Evolutionary conservation across 2,329 filamentous ascomycete genomes (phyloP), one percentile per base, ranked within the genome.

Genomic region (Aureobasidium musti): DNA sequence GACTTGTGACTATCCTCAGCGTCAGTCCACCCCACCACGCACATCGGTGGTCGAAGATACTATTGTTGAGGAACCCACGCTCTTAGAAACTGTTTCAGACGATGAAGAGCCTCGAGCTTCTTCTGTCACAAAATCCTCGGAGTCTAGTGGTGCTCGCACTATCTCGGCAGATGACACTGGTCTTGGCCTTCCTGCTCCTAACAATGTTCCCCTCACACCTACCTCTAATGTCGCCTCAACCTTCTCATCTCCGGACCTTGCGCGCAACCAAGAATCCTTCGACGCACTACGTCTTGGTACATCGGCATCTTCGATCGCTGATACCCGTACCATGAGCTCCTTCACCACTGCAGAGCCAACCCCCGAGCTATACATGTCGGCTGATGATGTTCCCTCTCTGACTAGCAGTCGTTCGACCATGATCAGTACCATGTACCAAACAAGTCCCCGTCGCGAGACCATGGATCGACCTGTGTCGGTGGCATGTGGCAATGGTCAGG

Each of bases 381-480:
- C 88, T 37, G 88, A 90, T 69, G 90, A 91, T 71, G 87, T 91
- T 17, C 89, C 90, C 2, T 92, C 90, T 1, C 78, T 88, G 70
- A 91, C 89, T 1, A 92, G 89, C 73, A 91, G 89, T 73, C 87
- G 89, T 71, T 92, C 91, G 11, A 91, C 89, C 11, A 91, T 89
- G 85, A 89, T 82, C 21, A 84, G 88, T 7, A 84, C 87, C 53
- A 87, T 91, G 70, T 90, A 89, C 47, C 73, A 71, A 57, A 74
- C 75, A 50, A 72, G 59, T 28, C 76, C 74, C 10, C 72, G 73
- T 13, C 74, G 75, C 21, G 76, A 77, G 64, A 70, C 76, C 21
- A 63, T 65, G 23, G 68, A 69, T 13, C 60, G 67, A 53, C 53
- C 68, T 26, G 43, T 52, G 11, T 66, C 64, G 8, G 54, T 59